These are phyloP conservation scores for Staphylotrichum longicolle DNA, from an alignment of 495 filamentous ascomycete species.

Conservation along the genomic window DNA sequence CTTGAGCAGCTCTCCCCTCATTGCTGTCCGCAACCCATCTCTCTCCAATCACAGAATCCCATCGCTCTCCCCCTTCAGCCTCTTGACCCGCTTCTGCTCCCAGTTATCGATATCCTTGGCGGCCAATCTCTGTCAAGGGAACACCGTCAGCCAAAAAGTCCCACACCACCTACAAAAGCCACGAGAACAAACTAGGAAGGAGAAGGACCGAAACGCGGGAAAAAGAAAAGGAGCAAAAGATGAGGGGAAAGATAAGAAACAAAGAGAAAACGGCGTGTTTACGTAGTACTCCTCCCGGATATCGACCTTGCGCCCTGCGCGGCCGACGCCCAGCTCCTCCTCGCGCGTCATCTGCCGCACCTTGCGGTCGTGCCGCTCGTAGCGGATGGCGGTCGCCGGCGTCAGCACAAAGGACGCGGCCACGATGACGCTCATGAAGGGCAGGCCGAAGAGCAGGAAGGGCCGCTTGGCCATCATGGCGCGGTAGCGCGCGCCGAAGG, in stretches of 20 bases:
- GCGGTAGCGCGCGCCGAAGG: slow-evolving; percentile 76
- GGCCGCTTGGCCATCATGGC: slow-evolving; percentile 65
- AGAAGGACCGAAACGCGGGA: not conserved
- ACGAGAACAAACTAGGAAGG: too few relatives aligned
- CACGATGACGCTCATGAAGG: slow-evolving; percentile 89
- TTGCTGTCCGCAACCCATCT: too few relatives aligned
- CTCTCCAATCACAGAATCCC: slow-evolving; percentile 62
- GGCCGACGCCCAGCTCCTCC: slow-evolving; percentile 77
- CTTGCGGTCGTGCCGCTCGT: slow-evolving; percentile 87
- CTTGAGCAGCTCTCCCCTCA: too few relatives aligned
- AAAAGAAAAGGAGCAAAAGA: not conserved
- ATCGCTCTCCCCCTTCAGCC: slow-evolving; percentile 84
- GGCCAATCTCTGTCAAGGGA: slow-evolving; percentile 64
- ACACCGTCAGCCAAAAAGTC: not conserved
- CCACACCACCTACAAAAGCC: not conserved
- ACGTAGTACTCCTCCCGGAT: slow-evolving; percentile 94
- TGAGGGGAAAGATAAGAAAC: slow-evolving; percentile 32
- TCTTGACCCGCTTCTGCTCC: slow-evolving; percentile 91
- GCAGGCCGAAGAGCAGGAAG: slow-evolving; percentile 93
- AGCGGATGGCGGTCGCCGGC: slow-evolving; percentile 86
- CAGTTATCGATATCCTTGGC: slow-evolving; percentile 91
- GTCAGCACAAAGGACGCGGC: slow-evolving; percentile 92
- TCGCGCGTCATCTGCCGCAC: slow-evolving; percentile 77
- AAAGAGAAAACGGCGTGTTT: slow-evolving; percentile 15
- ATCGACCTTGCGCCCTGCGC: slow-evolving; percentile 67